These are phyloP conservation scores for Auricularia heimuer DNA, from an alignment of 768 basidiomycete genomes.

Conservation along the genomic window DNA sequence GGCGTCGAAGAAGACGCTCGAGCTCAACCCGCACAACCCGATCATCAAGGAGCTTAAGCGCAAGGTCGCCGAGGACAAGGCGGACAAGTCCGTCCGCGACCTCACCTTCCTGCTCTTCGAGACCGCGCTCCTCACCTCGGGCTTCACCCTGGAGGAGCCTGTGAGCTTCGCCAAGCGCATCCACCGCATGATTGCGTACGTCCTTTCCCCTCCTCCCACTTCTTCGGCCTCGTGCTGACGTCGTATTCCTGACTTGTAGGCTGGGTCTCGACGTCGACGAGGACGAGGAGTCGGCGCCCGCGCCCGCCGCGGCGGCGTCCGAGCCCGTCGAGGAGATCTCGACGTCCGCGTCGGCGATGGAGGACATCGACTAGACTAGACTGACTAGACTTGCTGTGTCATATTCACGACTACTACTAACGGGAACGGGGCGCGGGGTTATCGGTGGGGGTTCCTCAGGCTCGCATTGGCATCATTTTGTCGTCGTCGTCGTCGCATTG, in stretches of 20 bases:
- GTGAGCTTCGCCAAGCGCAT: slow-evolving; percentile 93
- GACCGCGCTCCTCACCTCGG: slow-evolving; percentile 90
- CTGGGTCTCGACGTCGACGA: slow-evolving; percentile 87
- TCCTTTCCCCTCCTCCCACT: slow-evolving; percentile 8
- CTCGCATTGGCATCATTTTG: background rate
- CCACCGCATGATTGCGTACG: slow-evolving; percentile 88
- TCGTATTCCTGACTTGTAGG: slow-evolving; percentile 18
- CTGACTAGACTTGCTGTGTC: too few relatives aligned
- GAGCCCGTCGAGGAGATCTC: slow-evolving; percentile 38
- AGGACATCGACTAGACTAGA: slow-evolving; percentile 77
- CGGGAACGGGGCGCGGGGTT: too few relatives aligned
- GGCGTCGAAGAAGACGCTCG: slow-evolving; percentile 96
- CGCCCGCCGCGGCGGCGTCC: slow-evolving; percentile 31
- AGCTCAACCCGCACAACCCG: slow-evolving; percentile 84
- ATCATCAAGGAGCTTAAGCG: slow-evolving; percentile 95
- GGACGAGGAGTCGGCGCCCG: slow-evolving; percentile 44
- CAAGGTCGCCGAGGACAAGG: slow-evolving; percentile 94
- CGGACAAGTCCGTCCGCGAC: slow-evolving; percentile 97
- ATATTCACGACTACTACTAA: too few relatives aligned
- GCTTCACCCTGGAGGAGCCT: slow-evolving; percentile 93
- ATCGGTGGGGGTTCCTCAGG: background rate
- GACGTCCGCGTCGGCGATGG: slow-evolving; percentile 78
- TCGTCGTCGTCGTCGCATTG: slow-evolving; percentile 2
- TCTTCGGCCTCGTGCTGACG: slow-evolving; percentile 6
- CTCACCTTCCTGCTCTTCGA: slow-evolving; percentile 93